Conservation (phyloP, 306 rosid species). For the Malus fusca region DNA sequence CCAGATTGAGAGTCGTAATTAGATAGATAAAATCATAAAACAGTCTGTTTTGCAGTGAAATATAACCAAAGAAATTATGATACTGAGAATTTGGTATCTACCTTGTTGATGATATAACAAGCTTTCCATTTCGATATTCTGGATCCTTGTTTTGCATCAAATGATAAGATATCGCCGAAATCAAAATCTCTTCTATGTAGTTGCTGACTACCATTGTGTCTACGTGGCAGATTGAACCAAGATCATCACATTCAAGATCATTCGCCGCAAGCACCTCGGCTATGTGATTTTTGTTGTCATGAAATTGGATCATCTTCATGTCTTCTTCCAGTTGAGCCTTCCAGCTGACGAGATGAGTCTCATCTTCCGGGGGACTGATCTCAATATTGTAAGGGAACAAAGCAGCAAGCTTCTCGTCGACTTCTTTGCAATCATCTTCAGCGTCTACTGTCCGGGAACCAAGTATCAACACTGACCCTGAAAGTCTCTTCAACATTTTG, state of each 20-base stretch:
- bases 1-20: constrained; percentile 26
- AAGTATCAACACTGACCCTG: constrained; percentile 74
- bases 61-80: neutral
- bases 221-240: constrained; percentile 55
- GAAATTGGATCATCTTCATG: constrained; percentile 55
- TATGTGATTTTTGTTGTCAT: constrained; percentile 87
- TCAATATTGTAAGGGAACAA: constrained; percentile 63
- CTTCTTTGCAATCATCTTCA: constrained; percentile 37
- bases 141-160: constrained; percentile 60
- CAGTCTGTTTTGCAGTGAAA: neutral
- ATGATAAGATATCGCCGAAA: constrained; percentile 70
- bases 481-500: constrained; percentile 58
- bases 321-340: constrained; percentile 64
- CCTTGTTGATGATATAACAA: constrained; percentile 76
- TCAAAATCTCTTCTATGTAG: constrained; percentile 69
- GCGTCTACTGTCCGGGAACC: constrained; percentile 57
- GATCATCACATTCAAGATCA: constrained; percentile 79
- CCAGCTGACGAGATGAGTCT: constrained; percentile 51
- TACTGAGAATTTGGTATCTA: constrained; percentile 15
- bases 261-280: constrained; percentile 75
- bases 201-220: constrained; percentile 58
- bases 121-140: constrained; percentile 86
- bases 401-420: constrained; percentile 44
- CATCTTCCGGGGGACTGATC: constrained; percentile 68
- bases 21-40: constrained; percentile 7